Evolutionary conservation across 345 rosid genomes (phyloP), one percentile per base, ranked within the genome.

Genomic region (Hibiscus tridactylites): DNA sequence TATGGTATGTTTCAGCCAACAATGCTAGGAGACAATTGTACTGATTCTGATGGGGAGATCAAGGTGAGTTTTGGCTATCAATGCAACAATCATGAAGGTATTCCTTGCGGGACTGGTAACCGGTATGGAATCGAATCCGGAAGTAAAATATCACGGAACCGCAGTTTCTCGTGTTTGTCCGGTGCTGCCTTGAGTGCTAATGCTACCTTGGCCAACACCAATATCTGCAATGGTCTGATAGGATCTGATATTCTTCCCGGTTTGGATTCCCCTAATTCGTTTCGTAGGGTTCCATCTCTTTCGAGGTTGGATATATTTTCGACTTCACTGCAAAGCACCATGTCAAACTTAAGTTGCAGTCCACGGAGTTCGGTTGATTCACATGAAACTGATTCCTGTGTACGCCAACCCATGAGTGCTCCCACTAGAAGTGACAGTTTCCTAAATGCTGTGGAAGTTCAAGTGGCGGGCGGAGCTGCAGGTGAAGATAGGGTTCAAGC

Each of bases 401-500:
- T 79, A 56, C 73, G 83, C 64, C 84, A 80, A 19, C 71, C 91
- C 11, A 71, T 74, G 86, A 90, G 88, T 61, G 83, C 88, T 78
- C 90, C 96, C 79, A 82, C 86, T 21, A 82, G 82, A 66, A 84
- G 76, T 75, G 97, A 95, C 70, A 85, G 93, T 58, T 92, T 90
- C 81, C 90, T 86, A 44, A 87, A 81, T 74, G 81, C 88, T 46
- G 79, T 77, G 81, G 97, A 95, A 77, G 86, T 92, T 71, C 99
- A 95, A 79, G 90, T 90, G 69, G 99, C 99, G 3, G 99, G 97
- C 16, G 99, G 99, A 68, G 99, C 99, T 78, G 99, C 99, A 9
- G 99, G 99, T 17, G 97, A 95, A 81, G 99, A 90, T 79, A 83
- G 97, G 67, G 97, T 95, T 75, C 99, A 92, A 76, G 99, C 97